phyloP scores from a whole-genome alignment of 257 asterid genomes.

The Solanum infundibuliforme region DNA sequence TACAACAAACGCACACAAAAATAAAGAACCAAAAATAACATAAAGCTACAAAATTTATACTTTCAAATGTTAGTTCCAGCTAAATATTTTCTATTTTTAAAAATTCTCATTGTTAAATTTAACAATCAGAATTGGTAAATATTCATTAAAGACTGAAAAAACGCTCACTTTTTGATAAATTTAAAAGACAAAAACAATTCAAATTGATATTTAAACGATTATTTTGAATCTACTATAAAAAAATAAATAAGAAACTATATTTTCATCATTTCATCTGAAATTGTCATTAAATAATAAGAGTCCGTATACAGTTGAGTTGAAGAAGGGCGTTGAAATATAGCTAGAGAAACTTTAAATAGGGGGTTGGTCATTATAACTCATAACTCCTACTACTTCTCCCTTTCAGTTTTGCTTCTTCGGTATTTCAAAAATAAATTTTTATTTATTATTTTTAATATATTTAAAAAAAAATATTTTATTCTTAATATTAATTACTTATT shows the following conservation, averaged over 20 bases:
- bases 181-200: background rate
- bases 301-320: constrained; percentile 25
- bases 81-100: background rate
- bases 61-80: background rate
- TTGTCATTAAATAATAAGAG: constrained; percentile 24
- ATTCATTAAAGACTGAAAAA: background rate
- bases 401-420: background rate
- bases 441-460: background rate
- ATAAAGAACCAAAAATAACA: background rate
- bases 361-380: constrained; percentile 18
- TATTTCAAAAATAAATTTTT: background rate
- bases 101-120: background rate
- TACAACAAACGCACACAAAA: background rate
- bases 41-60: background rate
- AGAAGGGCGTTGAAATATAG: constrained; percentile 15
- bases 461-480: background rate
- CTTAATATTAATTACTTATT: background rate
- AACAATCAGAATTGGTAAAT: background rate
- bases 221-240: background rate
- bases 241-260: background rate
- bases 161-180: background rate
- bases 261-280: background rate
- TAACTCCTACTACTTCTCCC: constrained; percentile 2
- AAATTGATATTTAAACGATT: background rate
- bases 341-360: constrained; percentile 18